These are phyloP conservation scores for Acanthamoeba castellanii DNA, from an alignment of 208 protist species.

Conservation along the genomic window DNA sequence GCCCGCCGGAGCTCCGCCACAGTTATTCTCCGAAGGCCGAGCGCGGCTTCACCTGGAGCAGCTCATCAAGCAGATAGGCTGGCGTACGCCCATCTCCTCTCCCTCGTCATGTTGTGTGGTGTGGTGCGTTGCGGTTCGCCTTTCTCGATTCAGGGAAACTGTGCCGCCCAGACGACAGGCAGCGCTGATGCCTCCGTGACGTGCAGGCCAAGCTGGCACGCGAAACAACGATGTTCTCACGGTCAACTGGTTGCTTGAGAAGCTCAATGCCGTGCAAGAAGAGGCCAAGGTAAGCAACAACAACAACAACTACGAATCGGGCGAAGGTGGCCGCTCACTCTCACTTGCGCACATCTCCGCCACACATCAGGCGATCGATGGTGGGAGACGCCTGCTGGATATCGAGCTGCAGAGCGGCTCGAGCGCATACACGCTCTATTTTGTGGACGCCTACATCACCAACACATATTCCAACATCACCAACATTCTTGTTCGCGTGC, in stretches of 20 bases:
- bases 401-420: slow-evolving; percentile 55
- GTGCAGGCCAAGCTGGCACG: slow-evolving; percentile 23
- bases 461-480: slow-evolving; percentile 64
- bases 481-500: slow-evolving; percentile 68
- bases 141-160: neutral
- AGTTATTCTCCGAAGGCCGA: slow-evolving; percentile 39
- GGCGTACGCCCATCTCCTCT: neutral
- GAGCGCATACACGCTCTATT: slow-evolving; percentile 41
- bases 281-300: neutral
- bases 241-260: slow-evolving; percentile 34
- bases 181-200: too few species aligned
- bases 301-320: too few species aligned
- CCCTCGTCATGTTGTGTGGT: neutral
- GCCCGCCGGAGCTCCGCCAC: slow-evolving; percentile 10
- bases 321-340: neutral
- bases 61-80: slow-evolving; percentile 52
- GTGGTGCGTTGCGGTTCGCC: neutral
- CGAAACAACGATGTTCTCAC: slow-evolving; percentile 71
- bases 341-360: neutral
- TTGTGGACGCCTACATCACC: slow-evolving; percentile 63
- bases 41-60: slow-evolving; percentile 19
- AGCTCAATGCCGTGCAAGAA: slow-evolving; percentile 39
- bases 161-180: too few species aligned
- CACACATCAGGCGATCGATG: neutral
- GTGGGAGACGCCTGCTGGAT: neutral